Evolutionary conservation across 2,329 filamentous ascomycete genomes (phyloP), one percentile per base, ranked within the genome.

Genomic region (Emergomyces pasteurianus): DNA sequence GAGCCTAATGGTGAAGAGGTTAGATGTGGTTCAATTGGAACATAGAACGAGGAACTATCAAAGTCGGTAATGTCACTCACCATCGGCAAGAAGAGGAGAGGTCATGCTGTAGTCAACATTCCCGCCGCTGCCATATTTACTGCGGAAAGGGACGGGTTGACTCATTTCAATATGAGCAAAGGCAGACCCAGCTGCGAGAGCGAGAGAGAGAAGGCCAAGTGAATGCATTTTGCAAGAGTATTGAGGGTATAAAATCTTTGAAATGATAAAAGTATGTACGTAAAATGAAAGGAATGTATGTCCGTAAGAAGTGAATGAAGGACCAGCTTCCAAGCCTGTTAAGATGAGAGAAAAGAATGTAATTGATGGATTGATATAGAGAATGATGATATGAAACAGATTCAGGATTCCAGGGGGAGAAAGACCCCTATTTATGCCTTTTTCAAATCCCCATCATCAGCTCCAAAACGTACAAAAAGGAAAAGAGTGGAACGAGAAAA

Each of bases 91-190:
- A 58, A 94, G 79, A 3, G 89, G 89, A 21, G 80, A 79, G 47
- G 85, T 89, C 77, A 89, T 89, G 67, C 81, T 83, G 77, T 88
- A 90, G 76, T 92, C 87, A 70, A 83, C 79, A 60, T 80, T 74
- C 8, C 67, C 64, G 36, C 72, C 74, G 18, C 77, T 76, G 65
- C 83, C 79, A 58, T 77, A 72, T 58, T 78, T 78, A 67, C 77
- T 80, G 63, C 78, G 78, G 31, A 84, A 73, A n/a, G 81, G 79
- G 63, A 77, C 80, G 1, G 82, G 82, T 62, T 76, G 76, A 66
- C 71, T 75, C 81, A 84, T 79, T 69, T 84, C 78, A 74, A 84
- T 82, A 68, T 85, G 82, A 62, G 65, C 65, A 23, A 59, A 54
- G 16, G 64, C 62, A 60, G 63, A 53, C 12, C 58, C 61, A 49